These are phyloP conservation scores for Globisporangium paroecandrum DNA, from an alignment of 352 stramenopile genomes.

Conservation along the genomic window DNA sequence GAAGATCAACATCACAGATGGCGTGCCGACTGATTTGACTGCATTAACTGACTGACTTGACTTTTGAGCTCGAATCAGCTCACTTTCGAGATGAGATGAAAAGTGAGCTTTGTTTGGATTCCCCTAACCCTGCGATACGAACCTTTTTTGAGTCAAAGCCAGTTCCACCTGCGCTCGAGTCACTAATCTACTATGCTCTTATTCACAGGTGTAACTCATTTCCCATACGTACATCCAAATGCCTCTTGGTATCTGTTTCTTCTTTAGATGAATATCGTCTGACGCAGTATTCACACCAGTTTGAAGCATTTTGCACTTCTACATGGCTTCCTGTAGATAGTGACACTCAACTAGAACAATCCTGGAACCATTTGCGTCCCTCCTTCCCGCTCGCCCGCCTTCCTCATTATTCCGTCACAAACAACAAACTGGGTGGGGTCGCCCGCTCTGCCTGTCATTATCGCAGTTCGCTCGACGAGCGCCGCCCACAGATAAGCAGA, in stretches of 20 bases:
- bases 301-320: background rate
- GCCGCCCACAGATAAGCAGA: background rate
- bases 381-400: background rate
- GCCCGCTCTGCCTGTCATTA: constrained; percentile 1
- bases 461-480: background rate
- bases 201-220: background rate
- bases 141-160: background rate
- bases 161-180: background rate
- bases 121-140: background rate
- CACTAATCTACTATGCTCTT: background rate
- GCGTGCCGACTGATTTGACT: constrained; percentile 6
- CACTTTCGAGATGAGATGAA: background rate
- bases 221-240: background rate
- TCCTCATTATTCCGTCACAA: background rate
- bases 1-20: background rate
- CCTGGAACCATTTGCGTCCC: background rate
- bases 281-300: background rate
- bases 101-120: background rate
- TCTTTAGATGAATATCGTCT: background rate
- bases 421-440: too few relatives aligned
- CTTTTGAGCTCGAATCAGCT: background rate
- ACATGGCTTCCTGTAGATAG: background rate
- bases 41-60: background rate
- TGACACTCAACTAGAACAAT: background rate
- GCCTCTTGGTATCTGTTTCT: background rate